Conservation (phyloP, 2,329 filamentous ascomycete species). For the Monilinia aucupariae region DNA sequence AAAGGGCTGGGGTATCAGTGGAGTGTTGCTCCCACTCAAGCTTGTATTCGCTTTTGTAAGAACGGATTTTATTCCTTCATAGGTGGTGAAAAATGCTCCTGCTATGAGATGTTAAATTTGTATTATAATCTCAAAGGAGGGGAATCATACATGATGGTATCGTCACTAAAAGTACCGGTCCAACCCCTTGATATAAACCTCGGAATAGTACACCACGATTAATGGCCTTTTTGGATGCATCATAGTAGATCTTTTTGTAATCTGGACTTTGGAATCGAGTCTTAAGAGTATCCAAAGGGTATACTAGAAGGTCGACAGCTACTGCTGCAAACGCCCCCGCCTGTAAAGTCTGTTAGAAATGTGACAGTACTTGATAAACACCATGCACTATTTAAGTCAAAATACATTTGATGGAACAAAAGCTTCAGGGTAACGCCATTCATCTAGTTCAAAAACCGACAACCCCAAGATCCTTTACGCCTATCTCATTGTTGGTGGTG, state of each 20-base stretch:
- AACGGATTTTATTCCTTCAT: conserved; percentile 67
- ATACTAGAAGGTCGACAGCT: conserved; percentile 73
- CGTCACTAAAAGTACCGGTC: conserved; percentile 67
- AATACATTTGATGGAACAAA: background rate
- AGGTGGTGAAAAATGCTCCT: conserved; percentile 84
- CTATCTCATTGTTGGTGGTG: background rate
- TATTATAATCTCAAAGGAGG: background rate
- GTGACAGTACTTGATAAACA: background rate
- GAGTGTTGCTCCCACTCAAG: conserved; percentile 47
- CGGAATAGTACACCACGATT: conserved; percentile 55
- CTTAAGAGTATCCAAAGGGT: conserved; percentile 81
- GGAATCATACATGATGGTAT: conserved; percentile 65
- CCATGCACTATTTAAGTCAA: background rate
- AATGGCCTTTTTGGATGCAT: conserved; percentile 49
- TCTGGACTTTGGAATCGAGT: conserved; percentile 77
- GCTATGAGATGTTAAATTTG: conserved; percentile 43
- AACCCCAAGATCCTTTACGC: background rate
- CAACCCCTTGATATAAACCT: conserved; percentile 82
- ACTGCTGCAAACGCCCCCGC: conserved; percentile 82
- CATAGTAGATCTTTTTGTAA: conserved; percentile 61
- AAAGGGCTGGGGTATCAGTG: conserved; percentile 62
- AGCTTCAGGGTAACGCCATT: background rate
- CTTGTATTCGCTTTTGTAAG: conserved; percentile 49
- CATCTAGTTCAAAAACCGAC: background rate
- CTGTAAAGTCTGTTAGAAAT: conserved; percentile 39